phyloP scores from a whole-genome alignment of 345 rosid genomes.

The Eucalyptus leucophloia region DNA sequence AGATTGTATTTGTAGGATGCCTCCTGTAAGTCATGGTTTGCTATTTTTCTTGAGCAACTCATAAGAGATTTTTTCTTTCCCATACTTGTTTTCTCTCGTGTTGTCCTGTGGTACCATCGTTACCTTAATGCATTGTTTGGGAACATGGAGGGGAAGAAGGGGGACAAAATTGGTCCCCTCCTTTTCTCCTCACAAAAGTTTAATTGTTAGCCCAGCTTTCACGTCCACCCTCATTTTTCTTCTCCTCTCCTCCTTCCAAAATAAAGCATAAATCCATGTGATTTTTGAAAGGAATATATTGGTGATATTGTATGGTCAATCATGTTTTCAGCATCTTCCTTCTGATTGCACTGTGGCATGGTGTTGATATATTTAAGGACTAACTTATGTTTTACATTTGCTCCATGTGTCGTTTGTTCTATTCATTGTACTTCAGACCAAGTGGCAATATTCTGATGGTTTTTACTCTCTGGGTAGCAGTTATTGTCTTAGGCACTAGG shows the following conservation, averaged over 20 bases:
- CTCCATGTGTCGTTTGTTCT: not conserved
- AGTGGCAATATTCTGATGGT: not conserved
- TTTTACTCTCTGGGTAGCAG: not conserved
- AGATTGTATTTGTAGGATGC: conserved; percentile 37
- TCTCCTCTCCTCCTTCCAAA: not conserved
- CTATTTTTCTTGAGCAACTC: not conserved
- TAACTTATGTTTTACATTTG: not conserved
- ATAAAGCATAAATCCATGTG: not conserved
- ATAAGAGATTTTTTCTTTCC: not conserved
- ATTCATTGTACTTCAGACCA: not conserved
- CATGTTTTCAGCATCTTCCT: not conserved
- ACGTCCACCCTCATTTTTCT: not conserved
- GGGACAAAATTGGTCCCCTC: not conserved
- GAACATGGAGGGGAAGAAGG: not conserved
- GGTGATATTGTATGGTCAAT: not conserved
- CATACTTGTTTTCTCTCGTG: not conserved
- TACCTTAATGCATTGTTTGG: not conserved
- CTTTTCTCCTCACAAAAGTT: not conserved
- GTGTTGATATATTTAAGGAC: not conserved
- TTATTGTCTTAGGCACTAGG: not conserved
- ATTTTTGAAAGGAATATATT: not conserved
- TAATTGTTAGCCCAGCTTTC: not conserved
- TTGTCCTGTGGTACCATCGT: not conserved
- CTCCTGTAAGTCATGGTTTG: conserved; percentile 25
- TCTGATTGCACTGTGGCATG: not conserved